phyloP scores from a whole-genome alignment of 176 grass and related monocot genomes.

The Phyllostachys edulis region DNA sequence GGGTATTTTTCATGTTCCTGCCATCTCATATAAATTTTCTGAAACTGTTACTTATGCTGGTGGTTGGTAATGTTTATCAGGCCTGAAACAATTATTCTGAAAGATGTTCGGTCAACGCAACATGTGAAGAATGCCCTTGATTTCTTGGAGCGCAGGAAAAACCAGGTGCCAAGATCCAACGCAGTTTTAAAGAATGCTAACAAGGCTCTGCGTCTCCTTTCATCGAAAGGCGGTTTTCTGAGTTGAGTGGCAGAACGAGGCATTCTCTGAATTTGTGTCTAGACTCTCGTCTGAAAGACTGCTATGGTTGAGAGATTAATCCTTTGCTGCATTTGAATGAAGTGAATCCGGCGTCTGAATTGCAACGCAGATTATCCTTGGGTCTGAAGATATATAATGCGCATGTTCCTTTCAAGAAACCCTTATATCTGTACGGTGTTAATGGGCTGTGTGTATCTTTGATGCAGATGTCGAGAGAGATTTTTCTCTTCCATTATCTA shows the following conservation, averaged over 20 bases:
- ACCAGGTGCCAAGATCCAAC: constrained; percentile 51
- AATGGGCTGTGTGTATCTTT: too few species aligned
- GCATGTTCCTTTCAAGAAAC: constrained; percentile 1
- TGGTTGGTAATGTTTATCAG: constrained; percentile 44
- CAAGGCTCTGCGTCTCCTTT: constrained; percentile 43
- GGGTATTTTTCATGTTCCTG: constrained; percentile 49
- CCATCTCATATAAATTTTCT: neutral
- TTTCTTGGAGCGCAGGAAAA: constrained; percentile 75
- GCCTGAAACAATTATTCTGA: constrained; percentile 75
- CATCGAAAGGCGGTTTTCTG: constrained; percentile 37
- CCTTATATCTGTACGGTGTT: neutral
- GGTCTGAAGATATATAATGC: neutral
- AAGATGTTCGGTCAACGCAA: constrained; percentile 51
- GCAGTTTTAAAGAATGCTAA: constrained; percentile 50
- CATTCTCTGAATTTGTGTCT: neutral
- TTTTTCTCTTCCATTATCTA: too few species aligned
- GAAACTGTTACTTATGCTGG: constrained; percentile 16
- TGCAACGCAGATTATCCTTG: neutral
- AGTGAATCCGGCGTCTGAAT: neutral
- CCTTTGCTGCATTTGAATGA: neutral
- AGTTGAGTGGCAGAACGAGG: neutral
- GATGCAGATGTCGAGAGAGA: too few species aligned
- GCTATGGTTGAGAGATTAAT: neutral
- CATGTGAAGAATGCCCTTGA: constrained; percentile 61
- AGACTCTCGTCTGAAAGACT: neutral